Base-by-base conservation (phyloP, 257 asterid species). In the Solanum stenotomum region DNA sequence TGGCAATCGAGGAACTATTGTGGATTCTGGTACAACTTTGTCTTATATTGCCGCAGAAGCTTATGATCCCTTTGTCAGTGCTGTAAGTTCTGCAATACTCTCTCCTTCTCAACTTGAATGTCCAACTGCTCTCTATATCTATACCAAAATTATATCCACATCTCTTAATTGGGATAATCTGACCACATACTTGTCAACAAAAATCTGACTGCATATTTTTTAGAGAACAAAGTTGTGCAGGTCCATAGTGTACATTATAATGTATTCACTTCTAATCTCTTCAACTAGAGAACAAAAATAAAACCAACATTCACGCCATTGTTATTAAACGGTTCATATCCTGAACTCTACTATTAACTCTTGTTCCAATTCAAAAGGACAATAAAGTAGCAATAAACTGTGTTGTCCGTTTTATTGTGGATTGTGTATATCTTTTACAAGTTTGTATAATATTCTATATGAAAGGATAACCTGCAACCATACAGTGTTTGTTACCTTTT, bases 11-110 rank as follows among this genome's bases (percentile, higher is more conserved):
- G 98, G 98, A 87, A 95, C 98, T 44, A 94, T 96, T 88, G 89
- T 96, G 87, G 98, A 95, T 93, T 96, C 99, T 88, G 99, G 98
- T 86, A 96, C 99, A 88, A 96, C 99, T 88, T 92, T 96, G 90
- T 94, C 96, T 22, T 96, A 95, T 92, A 98, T 96, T 85, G 98
- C 94, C 34, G 93, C 90, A 86, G 97, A 92, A 88, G 99, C 98
- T 72, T 96, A 93, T 91, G 98, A 94, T 88, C 96, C 98, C 85
- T 91, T 96, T 88, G 93, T 94, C 89, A 88, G 90, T 89, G 94
- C 98, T 72, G 98, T 96, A 95, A 93, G 95, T 90, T 87, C 89
- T 84, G 18, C 61, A 10, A 40, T 40, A 13, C 35, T 29, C 86
- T 37, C 76, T 86, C 61, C 15, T 0, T n/a, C 35, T 40, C 23